Conservation (phyloP, 768 basidiomycete species). For the Lanmaoa pseudosensibilis region DNA sequence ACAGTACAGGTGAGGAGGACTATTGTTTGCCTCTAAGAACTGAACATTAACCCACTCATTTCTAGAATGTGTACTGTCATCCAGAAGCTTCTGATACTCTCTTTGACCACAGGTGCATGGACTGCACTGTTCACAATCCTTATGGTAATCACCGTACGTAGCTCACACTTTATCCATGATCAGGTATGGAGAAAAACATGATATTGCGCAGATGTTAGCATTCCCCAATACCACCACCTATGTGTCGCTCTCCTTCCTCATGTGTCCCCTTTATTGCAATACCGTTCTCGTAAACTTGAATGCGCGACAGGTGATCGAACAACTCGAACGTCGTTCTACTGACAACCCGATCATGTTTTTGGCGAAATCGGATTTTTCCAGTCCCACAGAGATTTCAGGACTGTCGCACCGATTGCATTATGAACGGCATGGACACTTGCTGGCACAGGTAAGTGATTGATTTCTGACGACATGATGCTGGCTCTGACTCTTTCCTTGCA, state of each 20-base stretch:
- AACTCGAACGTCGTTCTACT: conserved; percentile 8
- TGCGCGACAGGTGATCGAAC: conserved; percentile 21
- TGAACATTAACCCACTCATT: background rate
- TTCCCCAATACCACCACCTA: conserved; percentile 21
- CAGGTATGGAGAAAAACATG: background rate
- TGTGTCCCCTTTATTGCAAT: conserved; percentile 34
- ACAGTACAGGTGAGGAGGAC: conserved; percentile 5
- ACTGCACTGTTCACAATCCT: conserved; percentile 15
- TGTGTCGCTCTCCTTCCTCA: conserved; percentile 25
- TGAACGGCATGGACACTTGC: background rate
- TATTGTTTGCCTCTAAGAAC: background rate
- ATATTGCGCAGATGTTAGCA: conserved; percentile 6
- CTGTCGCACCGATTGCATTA: background rate
- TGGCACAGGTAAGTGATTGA: background rate
- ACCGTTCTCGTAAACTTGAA: conserved; percentile 36
- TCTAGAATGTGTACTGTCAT: conserved; percentile 20
- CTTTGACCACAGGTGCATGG: conserved; percentile 17
- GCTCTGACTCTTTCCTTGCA: too few relatives aligned
- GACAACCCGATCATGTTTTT: conserved; percentile 6
- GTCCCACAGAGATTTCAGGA: background rate
- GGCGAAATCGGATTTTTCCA: background rate
- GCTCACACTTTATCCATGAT: background rate
- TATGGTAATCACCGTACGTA: conserved; percentile 16
- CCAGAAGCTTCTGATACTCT: conserved; percentile 15
- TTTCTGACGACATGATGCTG: background rate